phyloP scores from a whole-genome alignment of 2,329 filamentous ascomycete species.

The Cladorrhinum sp. region DNA sequence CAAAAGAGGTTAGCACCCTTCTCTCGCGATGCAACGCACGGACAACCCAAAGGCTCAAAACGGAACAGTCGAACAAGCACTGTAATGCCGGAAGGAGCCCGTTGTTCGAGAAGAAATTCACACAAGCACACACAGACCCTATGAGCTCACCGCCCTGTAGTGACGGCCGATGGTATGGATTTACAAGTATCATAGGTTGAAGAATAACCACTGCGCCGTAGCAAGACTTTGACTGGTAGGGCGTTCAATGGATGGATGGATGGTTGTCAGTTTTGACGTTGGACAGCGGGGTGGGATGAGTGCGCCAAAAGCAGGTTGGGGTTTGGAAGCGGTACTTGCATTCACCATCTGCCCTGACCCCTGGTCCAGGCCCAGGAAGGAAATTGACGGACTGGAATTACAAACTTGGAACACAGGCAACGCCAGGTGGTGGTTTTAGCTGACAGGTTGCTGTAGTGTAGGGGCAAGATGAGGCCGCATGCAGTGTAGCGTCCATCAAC shows the following conservation, averaged over 20 bases:
- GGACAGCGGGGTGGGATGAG: not conserved
- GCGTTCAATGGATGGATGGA: constrained; percentile 1
- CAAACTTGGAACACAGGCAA: constrained; percentile 1
- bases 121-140: constrained; percentile 1
- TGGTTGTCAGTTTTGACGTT: not conserved
- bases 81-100: constrained; percentile 27
- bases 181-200: not conserved
- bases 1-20: not conserved
- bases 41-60: constrained; percentile 22
- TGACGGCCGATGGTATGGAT: constrained; percentile 6
- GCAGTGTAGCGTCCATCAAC: constrained; percentile 1
- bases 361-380: constrained; percentile 12
- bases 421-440: not conserved
- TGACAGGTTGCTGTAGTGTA: not conserved
- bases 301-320: not conserved
- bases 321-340: not conserved
- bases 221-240: constrained; percentile 2
- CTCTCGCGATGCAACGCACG: constrained; percentile 23
- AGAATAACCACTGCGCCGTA: constrained; percentile 9
- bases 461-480: not conserved
- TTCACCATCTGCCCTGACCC: constrained; percentile 11
- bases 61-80: constrained; percentile 21
- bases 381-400: not conserved
- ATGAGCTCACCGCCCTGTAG: constrained; percentile 10
- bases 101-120: constrained; percentile 21